These are phyloP conservation scores for Anthostomella pinea DNA, from an alignment of 2,329 filamentous ascomycete genomes.

Conservation along the genomic window DNA sequence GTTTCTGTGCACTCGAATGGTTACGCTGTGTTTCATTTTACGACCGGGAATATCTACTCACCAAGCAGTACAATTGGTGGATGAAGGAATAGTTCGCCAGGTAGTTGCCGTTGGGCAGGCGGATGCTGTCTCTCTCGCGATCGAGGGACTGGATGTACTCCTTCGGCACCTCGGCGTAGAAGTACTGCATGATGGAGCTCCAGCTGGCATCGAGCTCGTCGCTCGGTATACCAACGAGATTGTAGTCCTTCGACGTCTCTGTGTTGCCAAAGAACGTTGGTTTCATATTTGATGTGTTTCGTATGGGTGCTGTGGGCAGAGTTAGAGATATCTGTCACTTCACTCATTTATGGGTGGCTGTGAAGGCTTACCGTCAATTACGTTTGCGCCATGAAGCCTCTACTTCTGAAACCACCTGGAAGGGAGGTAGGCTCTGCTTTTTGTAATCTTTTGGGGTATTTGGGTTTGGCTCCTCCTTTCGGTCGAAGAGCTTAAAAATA, in stretches of 20 bases:
- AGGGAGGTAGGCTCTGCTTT: no score
- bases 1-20: conserved; percentile 22
- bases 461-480: no score
- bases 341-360: neutral
- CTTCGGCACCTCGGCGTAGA: conserved; percentile 21
- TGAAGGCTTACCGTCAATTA: conserved; percentile 17
- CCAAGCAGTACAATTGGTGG: conserved; percentile 21
- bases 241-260: conserved; percentile 18
- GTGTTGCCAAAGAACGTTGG: conserved; percentile 18
- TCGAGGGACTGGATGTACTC: conserved; percentile 21
- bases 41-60: conserved; percentile 1
- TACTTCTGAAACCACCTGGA: conserved; percentile 20
- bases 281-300: conserved; percentile 18
- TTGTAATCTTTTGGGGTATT: no score
- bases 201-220: conserved; percentile 19
- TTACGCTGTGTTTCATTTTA: no score
- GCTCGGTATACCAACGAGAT: conserved; percentile 16
- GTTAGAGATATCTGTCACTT: neutral
- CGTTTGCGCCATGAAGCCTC: conserved; percentile 19
- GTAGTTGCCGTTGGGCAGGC: conserved; percentile 22
- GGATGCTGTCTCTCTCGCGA: conserved; percentile 20
- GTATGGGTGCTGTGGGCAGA: conserved; percentile 10
- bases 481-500: no score
- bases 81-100: conserved; percentile 25
- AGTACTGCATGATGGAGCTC: conserved; percentile 22